phyloP scores from a whole-genome alignment of 1,284 basidiomycete genomes.

The Ceratobasidium sp. region DNA sequence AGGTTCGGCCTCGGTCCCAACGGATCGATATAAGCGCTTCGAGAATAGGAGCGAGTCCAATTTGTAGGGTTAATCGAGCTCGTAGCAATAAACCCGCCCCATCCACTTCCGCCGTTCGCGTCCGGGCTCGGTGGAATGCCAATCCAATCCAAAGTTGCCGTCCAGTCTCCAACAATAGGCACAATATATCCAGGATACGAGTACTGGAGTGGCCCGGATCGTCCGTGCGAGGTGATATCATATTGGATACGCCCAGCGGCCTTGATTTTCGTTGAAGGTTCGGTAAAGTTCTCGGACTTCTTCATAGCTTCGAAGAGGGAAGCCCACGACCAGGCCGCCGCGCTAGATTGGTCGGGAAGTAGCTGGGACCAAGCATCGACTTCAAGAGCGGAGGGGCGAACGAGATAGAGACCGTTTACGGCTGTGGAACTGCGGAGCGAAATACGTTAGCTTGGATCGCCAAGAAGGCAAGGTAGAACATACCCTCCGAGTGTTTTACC shows the following conservation, averaged over 20 bases:
- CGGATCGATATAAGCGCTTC: slow-evolving; percentile 77
- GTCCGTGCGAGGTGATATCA: slow-evolving; percentile 61
- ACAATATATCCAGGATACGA: slow-evolving; percentile 60
- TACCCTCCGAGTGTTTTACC: slow-evolving; percentile 79
- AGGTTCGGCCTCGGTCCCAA: slow-evolving; percentile 72
- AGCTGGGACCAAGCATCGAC: slow-evolving; percentile 69
- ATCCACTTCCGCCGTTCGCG: slow-evolving; percentile 65
- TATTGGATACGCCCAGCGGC: slow-evolving; percentile 57
- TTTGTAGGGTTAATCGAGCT: slow-evolving; percentile 74
- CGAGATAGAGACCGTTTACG: slow-evolving; percentile 79
- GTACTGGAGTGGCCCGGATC: slow-evolving; percentile 61
- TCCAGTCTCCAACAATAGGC: slow-evolving; percentile 68
- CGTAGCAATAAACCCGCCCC: slow-evolving; percentile 71
- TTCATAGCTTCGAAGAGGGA: slow-evolving; percentile 67
- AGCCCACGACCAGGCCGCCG: slow-evolving; percentile 69
- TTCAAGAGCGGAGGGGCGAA: slow-evolving; percentile 67
- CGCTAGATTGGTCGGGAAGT: slow-evolving; percentile 56
- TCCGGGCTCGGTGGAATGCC: slow-evolving; percentile 63
- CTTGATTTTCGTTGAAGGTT: slow-evolving; percentile 55
- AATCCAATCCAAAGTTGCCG: slow-evolving; percentile 61
- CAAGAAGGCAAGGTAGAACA: neutral
- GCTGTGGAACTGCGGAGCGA: slow-evolving; percentile 58
- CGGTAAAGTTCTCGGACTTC: slow-evolving; percentile 66
- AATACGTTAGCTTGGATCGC: slow-evolving; percentile 30
- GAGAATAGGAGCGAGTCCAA: slow-evolving; percentile 76